Conservation (phyloP, 2,329 filamentous ascomycete species). For the Ophiosphaerella narmari region DNA sequence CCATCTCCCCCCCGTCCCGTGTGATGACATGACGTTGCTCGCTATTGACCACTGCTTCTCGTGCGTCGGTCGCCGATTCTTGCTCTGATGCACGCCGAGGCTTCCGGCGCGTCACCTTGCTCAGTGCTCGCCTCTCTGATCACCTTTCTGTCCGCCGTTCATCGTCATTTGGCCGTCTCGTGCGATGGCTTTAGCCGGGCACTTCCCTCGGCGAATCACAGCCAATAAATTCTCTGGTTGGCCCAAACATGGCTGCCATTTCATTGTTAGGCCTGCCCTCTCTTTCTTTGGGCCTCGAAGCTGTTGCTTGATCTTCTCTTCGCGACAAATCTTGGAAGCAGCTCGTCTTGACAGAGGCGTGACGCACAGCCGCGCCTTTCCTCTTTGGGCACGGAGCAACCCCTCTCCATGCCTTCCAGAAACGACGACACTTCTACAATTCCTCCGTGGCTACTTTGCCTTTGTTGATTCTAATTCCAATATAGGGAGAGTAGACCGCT, state of each 20-base stretch:
- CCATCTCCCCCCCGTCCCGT: too few species aligned
- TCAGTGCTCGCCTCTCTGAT: neutral
- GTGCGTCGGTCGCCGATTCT: conserved; percentile 3
- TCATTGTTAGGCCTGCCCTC: too few species aligned
- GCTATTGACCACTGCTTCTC: neutral
- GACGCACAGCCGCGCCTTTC: conserved; percentile 6
- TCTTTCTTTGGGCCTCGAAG: too few species aligned
- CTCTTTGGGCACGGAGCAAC: conserved; percentile 13
- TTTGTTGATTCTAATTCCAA: conserved; percentile 10
- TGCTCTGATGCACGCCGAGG: conserved; percentile 7
- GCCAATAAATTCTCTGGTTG: too few species aligned
- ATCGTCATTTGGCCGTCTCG: neutral
- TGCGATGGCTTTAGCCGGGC: neutral
- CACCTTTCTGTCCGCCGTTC: too few species aligned
- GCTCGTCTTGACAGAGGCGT: neutral
- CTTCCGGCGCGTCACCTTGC: conserved; percentile 7
- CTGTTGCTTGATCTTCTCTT: neutral
- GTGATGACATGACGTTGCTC: too few species aligned
- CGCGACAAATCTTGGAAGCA: too few species aligned
- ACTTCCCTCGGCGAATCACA: too few species aligned
- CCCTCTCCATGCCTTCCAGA: neutral
- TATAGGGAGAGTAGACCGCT: conserved; percentile 22
- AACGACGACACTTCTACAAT: conserved; percentile 12
- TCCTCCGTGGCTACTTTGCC: conserved; percentile 21
- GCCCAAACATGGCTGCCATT: too few species aligned